These are phyloP conservation scores for Vitis hybrid DNA, from an alignment of 177 flowering plant genomes.

Conservation along the genomic window DNA sequence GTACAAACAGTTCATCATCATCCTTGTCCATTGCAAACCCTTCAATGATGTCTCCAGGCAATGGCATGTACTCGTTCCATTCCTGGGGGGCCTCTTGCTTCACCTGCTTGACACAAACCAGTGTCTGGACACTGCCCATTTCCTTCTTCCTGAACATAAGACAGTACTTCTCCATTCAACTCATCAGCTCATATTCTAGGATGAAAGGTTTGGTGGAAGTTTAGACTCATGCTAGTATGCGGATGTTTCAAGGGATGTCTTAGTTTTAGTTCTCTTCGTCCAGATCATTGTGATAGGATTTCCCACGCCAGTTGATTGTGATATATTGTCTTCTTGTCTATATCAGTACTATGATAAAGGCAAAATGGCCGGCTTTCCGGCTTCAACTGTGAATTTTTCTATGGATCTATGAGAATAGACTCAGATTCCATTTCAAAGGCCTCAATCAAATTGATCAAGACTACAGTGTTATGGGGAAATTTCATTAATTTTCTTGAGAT, in stretches of 20 bases:
- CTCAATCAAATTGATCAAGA: too few species aligned
- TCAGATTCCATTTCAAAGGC: too few species aligned
- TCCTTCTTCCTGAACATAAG: slow-evolving; percentile 7
- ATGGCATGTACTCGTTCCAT: slow-evolving; percentile 66
- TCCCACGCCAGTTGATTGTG: background rate
- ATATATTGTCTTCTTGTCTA: background rate
- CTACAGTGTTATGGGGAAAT: too few species aligned
- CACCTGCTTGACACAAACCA: slow-evolving; percentile 54
- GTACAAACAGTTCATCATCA: slow-evolving; percentile 27
- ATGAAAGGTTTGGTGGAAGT: background rate
- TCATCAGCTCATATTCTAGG: background rate
- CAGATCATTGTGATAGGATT: background rate
- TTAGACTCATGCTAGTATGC: background rate
- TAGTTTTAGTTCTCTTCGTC: background rate
- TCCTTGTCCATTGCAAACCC: slow-evolving; percentile 34
- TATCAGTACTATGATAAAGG: background rate
- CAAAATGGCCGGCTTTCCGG: background rate
- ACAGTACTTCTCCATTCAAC: background rate
- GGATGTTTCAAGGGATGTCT: background rate
- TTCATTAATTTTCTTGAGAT: too few species aligned
- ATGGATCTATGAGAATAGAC: too few species aligned
- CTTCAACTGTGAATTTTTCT: background rate
- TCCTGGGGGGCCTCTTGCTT: slow-evolving; percentile 45
- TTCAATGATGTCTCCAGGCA: slow-evolving; percentile 67
- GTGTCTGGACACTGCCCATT: slow-evolving; percentile 20